These are phyloP conservation scores for Mimosa bimucronata DNA, from an alignment of 306 rosid species.

Conservation along the genomic window DNA sequence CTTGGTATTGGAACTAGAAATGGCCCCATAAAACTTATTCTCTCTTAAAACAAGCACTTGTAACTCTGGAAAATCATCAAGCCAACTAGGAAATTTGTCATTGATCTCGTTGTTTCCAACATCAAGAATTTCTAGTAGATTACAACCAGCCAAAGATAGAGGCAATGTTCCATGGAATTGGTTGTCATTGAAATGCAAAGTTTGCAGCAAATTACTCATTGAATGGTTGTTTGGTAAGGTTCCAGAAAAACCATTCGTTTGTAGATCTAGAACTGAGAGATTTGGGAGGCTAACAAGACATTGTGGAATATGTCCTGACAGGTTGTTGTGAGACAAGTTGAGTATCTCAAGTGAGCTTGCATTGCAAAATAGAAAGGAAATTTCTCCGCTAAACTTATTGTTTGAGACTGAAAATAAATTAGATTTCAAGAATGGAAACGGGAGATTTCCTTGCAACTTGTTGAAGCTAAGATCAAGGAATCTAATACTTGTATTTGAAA, in stretches of 20 bases:
- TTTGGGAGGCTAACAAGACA: constrained; percentile 15
- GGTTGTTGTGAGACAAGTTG: too few species aligned
- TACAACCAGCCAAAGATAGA: constrained; percentile 24
- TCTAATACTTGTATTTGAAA: neutral
- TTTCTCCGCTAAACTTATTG: too few species aligned
- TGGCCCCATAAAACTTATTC: too few species aligned
- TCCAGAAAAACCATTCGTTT: constrained; percentile 29
- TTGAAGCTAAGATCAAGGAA: too few species aligned
- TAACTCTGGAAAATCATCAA: constrained; percentile 31
- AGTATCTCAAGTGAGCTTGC: too few species aligned
- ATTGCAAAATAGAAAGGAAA: too few species aligned
- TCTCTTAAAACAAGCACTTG: too few species aligned
- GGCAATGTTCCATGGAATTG: constrained; percentile 46
- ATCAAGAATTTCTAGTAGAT: constrained; percentile 32
- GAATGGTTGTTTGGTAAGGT: neutral
- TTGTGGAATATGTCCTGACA: too few species aligned
- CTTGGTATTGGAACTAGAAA: too few species aligned
- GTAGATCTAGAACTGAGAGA: constrained; percentile 35
- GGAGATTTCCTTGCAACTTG: too few species aligned
- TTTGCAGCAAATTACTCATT: neutral
- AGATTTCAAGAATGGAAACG: too few species aligned
- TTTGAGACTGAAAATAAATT: too few species aligned
- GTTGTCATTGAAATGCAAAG: constrained; percentile 38
- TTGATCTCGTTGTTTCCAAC: constrained; percentile 43
- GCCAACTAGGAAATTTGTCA: constrained; percentile 45